Evolutionary conservation across 352 stramenopile genomes (phyloP), one percentile per base, ranked within the genome.

Genomic region (Pythium guiyangense): DNA sequence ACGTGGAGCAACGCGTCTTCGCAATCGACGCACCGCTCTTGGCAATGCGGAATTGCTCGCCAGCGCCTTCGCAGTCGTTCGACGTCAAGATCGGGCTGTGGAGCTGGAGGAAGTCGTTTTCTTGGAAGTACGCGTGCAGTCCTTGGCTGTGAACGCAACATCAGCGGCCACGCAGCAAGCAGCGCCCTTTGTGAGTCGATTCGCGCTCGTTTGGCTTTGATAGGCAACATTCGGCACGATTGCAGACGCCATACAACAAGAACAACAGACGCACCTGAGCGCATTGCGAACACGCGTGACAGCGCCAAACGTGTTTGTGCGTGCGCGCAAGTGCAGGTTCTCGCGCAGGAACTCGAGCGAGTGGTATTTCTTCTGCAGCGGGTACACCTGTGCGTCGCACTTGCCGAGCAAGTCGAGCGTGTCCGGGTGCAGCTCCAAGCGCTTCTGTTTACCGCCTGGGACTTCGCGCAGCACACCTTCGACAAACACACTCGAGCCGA

Each of bases 341-440:
- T 96, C 96, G 40, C 97, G 80, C 43, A 99, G 70, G 61, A 99
- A 99, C 78, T 99, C 97, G 20, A 99, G 76, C 27, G 94, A 96
- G 69, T 99, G 96, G 61, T 96, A 92, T 72, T 99, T 99, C 83
- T 99, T 99, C 52, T 98, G 96, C 22, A 99, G 76, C 29, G 97
- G 97, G 58, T 98, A 99, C n/a, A 66, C 79, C 54, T 97, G 78
- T 14, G 74, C 74, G 34, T 97, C 92, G 72, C 94, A 99, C 48
- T 81, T 72, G 35, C 96, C 96, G 17, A 99, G 76, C 37, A 99
- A 71, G 25, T 92, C 56, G 4, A 97, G 73, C 44, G 64, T 77
- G 17, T 74, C 67, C 3, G 89, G 92, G 39, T 96, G 83, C 31
- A 99, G 66, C 79, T 99, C 96, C 29, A 98, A 66, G n/a, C 80